Evolutionary conservation across 306 rosid species (phyloP), one percentile per base, ranked within the genome.

Genomic region (Quercus glauca): DNA sequence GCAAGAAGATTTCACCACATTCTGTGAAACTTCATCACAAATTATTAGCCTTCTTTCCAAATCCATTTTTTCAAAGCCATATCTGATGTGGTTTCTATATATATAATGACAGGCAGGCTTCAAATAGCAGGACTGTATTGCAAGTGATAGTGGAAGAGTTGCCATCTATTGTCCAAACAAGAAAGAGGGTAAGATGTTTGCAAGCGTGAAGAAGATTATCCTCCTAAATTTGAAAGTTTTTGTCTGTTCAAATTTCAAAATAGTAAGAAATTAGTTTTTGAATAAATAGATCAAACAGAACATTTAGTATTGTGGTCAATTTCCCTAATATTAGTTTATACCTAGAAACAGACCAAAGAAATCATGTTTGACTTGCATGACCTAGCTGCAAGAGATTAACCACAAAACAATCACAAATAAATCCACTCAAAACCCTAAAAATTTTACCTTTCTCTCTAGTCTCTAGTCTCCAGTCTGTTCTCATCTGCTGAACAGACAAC

Each of bases 81-180:
- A 77, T 2, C 29, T 55, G 25, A 78, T 29, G 58, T 67, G 86
- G 29, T 79, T 65, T 59, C 56, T 73, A 80, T n/a, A 52, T 35
- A 82, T 56, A 26, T 55, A 55, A 17, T 74, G 86, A 85, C 61
- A 72, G n/a, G 21, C 4, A 72, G 81, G 79, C 31, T 74, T 63
- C 53, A 80, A 71, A 81, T 61, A 69, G 70, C 53, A 79, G 5
- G 83, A 69, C 73, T 7, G 87, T 43, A 69, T 20, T 43, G 87
- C 77, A 55, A 81, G 81, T 57, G 88, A 55, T 55, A 88, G 80
- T 9, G 68, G 73, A 65, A 90, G 80, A 86, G 78, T 87, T 69
- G 93, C 89, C 99, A 94, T 88, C 69, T 76, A 59, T 23, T 25
- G 65, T 58, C 71, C 69, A 73, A 76, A 76, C 75, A 78, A 29